phyloP scores from a whole-genome alignment of 345 rosid species.

The Eucalyptus camaldulensis region DNA sequence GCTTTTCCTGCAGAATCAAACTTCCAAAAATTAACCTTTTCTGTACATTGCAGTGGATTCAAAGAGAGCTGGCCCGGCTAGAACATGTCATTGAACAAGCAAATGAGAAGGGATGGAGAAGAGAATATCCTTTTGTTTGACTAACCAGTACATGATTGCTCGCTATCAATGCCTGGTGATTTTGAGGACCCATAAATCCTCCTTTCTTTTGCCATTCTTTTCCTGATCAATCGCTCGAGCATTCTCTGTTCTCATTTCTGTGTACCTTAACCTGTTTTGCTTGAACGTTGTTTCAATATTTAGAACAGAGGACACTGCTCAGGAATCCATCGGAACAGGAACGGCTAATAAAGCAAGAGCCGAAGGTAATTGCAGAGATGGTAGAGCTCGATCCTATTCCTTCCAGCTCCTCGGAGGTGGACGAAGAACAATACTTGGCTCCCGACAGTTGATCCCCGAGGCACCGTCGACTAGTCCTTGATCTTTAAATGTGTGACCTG shows the following conservation, averaged over 20 bases:
- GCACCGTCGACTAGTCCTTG: not conserved
- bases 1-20: not conserved
- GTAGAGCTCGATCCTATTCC: not conserved
- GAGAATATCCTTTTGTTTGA: conserved; percentile 45
- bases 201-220: not conserved
- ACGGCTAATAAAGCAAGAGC: conserved; percentile 25
- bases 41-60: conserved; percentile 25
- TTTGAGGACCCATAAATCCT: not conserved
- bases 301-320: conserved; percentile 21
- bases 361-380: conserved; percentile 26
- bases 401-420: not conserved
- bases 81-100: conserved; percentile 22
- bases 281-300: conserved; percentile 12
- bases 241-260: not conserved
- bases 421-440: not conserved
- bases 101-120: conserved; percentile 57
- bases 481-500: not conserved
- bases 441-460: not conserved
- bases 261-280: conserved; percentile 11
- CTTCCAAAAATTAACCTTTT: not conserved
- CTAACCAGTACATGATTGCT: not conserved
- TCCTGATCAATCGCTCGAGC: not conserved
- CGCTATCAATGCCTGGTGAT: not conserved
- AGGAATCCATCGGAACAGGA: conserved; percentile 23
- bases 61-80: conserved; percentile 15